phyloP scores from a whole-genome alignment of 208 protist genomes.

The Wallacemonas sp. region DNA sequence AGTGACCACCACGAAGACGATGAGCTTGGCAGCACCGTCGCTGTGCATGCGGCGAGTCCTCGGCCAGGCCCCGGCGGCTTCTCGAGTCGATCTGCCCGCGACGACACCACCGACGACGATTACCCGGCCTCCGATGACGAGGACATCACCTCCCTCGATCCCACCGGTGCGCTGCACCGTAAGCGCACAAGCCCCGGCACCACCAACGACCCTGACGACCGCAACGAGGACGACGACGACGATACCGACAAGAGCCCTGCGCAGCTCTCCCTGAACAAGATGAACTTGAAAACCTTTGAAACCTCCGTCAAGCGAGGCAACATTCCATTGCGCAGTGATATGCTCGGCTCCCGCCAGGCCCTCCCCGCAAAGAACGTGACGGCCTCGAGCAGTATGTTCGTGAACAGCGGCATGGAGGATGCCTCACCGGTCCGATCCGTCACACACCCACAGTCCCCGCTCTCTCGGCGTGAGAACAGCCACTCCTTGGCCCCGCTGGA shows the following conservation, averaged over 20 bases:
- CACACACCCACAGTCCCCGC: not conserved
- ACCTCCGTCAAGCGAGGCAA: constrained; percentile 25
- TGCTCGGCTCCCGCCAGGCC: constrained; percentile 17
- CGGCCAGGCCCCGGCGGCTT: not conserved
- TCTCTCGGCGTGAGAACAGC: constrained; percentile 1
- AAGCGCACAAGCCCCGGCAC: not conserved
- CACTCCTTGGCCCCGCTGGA: constrained; percentile 11
- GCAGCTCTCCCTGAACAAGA: constrained; percentile 41
- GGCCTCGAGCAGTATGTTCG: constrained; percentile 15
- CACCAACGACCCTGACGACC: not conserved
- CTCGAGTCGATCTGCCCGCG: not conserved
- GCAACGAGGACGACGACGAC: constrained; percentile 7
- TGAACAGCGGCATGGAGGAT: constrained; percentile 18
- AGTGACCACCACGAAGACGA: constrained; percentile 41
- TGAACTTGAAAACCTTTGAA: constrained; percentile 47
- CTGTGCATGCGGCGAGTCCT: constrained; percentile 25
- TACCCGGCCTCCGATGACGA: constrained; percentile 3
- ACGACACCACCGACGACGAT: constrained; percentile 9
- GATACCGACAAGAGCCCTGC: constrained; percentile 1
- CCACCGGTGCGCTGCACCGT: not conserved
- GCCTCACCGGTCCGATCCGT: not conserved
- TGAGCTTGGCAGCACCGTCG: constrained; percentile 40
- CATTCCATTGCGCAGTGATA: constrained; percentile 47
- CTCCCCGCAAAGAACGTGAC: not conserved
- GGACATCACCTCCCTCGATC: constrained; percentile 7